phyloP scores from a whole-genome alignment of 2,329 filamentous ascomycete genomes.

The Fusarium sp. region DNA sequence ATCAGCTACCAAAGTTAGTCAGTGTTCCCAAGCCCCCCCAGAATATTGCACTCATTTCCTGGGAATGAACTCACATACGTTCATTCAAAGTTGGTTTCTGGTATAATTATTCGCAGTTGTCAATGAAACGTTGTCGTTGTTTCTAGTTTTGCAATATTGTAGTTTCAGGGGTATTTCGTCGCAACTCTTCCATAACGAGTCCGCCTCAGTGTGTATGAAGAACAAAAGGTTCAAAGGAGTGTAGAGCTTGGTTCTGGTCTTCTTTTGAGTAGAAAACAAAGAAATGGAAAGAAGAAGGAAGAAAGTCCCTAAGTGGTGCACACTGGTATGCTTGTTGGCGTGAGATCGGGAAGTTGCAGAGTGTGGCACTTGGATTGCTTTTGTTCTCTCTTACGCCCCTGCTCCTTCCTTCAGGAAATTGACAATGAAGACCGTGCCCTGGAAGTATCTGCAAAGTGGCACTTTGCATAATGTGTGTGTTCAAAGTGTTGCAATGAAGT shows the following conservation, averaged over 20 bases:
- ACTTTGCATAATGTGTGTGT: background rate
- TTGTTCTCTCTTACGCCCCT: background rate
- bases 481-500: background rate
- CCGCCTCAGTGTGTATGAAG: background rate
- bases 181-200: background rate
- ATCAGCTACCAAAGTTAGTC: background rate
- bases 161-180: background rate
- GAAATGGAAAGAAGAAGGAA: background rate
- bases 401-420: accelerated
- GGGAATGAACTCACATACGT: background rate
- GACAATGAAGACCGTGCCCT: background rate
- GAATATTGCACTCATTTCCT: background rate
- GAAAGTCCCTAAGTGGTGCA: background rate
- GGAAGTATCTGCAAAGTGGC: background rate
- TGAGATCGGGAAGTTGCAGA: conserved; percentile 16
- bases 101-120: background rate
- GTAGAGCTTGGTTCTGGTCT: accelerated
- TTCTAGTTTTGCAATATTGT: background rate
- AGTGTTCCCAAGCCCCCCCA: background rate
- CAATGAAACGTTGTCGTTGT: background rate
- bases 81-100: background rate
- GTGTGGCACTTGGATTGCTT: background rate
- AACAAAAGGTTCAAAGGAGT: background rate
- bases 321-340: background rate
- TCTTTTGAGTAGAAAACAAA: background rate